Percentiles rank a stretch among this genome's conserved stretches.
Conservation (phyloP, 1,284 basidiomycete species). For the Ustilago sp. region DNA sequence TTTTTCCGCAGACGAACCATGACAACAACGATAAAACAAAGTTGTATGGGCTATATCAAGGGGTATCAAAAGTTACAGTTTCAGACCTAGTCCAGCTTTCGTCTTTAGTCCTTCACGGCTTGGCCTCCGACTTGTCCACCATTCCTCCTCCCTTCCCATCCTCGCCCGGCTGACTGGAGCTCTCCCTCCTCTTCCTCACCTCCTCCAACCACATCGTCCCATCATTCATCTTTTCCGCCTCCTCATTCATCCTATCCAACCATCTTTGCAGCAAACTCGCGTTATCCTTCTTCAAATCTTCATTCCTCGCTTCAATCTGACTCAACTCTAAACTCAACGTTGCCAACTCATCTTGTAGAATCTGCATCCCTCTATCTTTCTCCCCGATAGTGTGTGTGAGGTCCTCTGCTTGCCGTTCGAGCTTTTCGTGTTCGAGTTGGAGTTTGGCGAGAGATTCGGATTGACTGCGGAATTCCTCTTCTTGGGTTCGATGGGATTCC, state of each 20-base stretch:
- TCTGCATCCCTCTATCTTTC: conserved; percentile 83
- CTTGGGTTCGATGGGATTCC: conserved; percentile 90
- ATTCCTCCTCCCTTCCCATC: neutral
- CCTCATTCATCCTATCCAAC: conserved; percentile 78
- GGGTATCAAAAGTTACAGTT: neutral
- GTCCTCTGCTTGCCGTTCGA: conserved; percentile 70
- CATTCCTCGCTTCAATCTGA: conserved; percentile 87
- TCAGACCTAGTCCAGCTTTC: neutral
- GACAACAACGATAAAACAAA: no score
- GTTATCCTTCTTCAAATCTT: conserved; percentile 87
- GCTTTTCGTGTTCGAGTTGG: conserved; percentile 78
- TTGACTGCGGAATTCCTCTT: conserved; percentile 81
- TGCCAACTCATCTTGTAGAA: conserved; percentile 81
- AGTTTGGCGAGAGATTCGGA: conserved; percentile 80
- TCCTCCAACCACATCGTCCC: conserved; percentile 55
- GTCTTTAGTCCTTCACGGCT: neutral
- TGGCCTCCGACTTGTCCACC: neutral
- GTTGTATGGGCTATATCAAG: no score
- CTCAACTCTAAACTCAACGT: conserved; percentile 76
- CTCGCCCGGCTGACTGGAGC: conserved; percentile 4
- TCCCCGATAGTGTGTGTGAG: conserved; percentile 85
- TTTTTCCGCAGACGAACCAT: no score
- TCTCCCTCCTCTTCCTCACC: conserved; percentile 40
- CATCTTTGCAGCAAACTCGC: conserved; percentile 84
- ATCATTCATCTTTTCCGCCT: conserved; percentile 95